Evolutionary conservation across 345 rosid species (phyloP), one percentile per base, ranked within the genome.

Genomic region (Eucalyptus shirleyi): DNA sequence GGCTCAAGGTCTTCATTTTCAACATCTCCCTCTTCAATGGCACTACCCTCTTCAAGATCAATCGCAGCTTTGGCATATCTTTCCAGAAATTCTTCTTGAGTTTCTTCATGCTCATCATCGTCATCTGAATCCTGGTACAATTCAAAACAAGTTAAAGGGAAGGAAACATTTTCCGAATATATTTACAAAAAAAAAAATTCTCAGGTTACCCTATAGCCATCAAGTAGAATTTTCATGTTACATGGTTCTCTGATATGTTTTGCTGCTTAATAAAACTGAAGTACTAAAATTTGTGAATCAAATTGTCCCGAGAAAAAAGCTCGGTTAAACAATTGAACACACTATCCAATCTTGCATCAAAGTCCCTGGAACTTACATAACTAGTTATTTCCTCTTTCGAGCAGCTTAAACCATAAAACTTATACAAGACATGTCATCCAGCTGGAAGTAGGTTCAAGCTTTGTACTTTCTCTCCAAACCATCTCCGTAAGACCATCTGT

Each of bases 1-100:
- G 93, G 93, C 91, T 94, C 98, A 89, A 88, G 91, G 45, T 96
- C 97, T 90, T 94, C 93, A 88, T 94, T 96, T 88, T 95, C 97
- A 37, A 92, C 90, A 77, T 96, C 98, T n/a, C 94, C 96, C 90
- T 97, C 98, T 90, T 95, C 98, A 53, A 94, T 88, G n/a, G 88
- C 88, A 67, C 85, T 72, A 87, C 91, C 90, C 67, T 94, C 90
- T 62, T 95, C 96, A 91, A 96, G 92, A 45, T 91, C 96, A 77
- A 90, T 90, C 62, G 99, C 99, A 51, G 95, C 95, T 93, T 91
- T 91, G 72, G 98, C 99, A 94, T 97, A 95, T 90, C 99, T 95
- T 92, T 96, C 96, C 60, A 97, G 91, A 91, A 96, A 95, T 90
- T 97, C 95, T 92, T 95, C 96, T 89, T 96, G 95, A 9, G 98